phyloP scores from a whole-genome alignment of 208 protist species.

The Trypanosoma congolense region DNA sequence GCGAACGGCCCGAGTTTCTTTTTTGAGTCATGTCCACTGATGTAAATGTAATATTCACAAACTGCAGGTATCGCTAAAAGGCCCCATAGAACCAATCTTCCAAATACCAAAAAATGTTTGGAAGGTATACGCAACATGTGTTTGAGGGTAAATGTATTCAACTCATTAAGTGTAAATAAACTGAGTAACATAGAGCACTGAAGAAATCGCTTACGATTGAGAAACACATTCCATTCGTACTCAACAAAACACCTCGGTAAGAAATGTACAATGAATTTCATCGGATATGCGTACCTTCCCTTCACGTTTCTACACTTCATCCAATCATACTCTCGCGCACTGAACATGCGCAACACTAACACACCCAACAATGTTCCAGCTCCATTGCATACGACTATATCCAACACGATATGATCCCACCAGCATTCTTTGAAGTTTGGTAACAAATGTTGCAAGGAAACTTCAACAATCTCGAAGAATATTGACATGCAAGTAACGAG shows the following conservation, averaged over 20 bases:
- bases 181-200: conserved; percentile 59
- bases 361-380: conserved; percentile 92
- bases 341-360: conserved; percentile 49
- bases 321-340: conserved; percentile 79
- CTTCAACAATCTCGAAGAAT: conserved; percentile 94
- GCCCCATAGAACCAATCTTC: conserved; percentile 84
- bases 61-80: conserved; percentile 80
- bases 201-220: conserved; percentile 62
- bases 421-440: conserved; percentile 98
- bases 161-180: conserved; percentile 88
- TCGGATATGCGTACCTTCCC: conserved; percentile 41
- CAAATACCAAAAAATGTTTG: conserved; percentile 82
- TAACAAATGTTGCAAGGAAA: conserved; percentile 92
- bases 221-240: conserved; percentile 90
- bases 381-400: conserved; percentile 94
- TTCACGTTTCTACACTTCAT: conserved; percentile 52
- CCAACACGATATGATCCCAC: conserved; percentile 96
- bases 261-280: conserved; percentile 79
- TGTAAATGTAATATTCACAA: conserved; percentile 92
- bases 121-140: conserved; percentile 89
- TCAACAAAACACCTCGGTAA: conserved; percentile 74
- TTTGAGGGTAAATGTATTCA: conserved; percentile 97
- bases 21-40: conserved; percentile 45
- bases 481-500: conserved; percentile 83
- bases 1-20: conserved; percentile 85